Base-by-base conservation (phyloP, 2,329 filamentous ascomycete genomes). In the Penicillium sp. region DNA sequence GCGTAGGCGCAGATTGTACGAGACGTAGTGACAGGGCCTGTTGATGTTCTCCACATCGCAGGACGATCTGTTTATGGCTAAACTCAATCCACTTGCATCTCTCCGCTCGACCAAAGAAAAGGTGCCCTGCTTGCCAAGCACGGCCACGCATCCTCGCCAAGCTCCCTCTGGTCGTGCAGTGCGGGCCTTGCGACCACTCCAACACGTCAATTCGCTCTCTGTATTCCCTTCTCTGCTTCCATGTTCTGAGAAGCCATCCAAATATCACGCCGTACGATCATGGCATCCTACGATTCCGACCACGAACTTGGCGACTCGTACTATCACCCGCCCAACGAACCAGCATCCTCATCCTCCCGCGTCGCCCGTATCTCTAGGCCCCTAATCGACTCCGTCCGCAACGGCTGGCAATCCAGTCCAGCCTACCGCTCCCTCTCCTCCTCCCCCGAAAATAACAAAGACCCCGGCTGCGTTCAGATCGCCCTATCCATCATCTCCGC, bases 321-420 rank as follows among this genome's bases (percentile, higher is more conserved):
- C 19, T 58, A 62, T 55, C 59, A 65, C 40, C 54, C 52, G 62
- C 26, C 26, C 58, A 3, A 43, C 58, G 35, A 59, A 61, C 42
- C 59, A 65, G 13, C 55, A 61, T 48, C 53, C 55, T n/a, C 66
- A 33, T 54, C 56, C 19, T 26, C 56, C n/a, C 62, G 61, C 16
- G 19, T 67, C 6, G 43, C 65, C 38, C 65, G 63, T 42, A 58
- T 63, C 58, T 60, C 67, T 8, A 68, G 69, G n/a, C 76, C 76
- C 11, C 68, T 80, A 37, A 70, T 80, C 61, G 70, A 76, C 58
- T 74, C 73, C 30, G 72, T 73, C 30, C 74, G 71, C n/a, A 79
- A 79, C 60, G 75, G 70, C 58, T 79, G 77, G 77, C 71, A 75
- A 55, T 68, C 70, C 35, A 66, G 66, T 14, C 19, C 43, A 22